Conservation (phyloP, 768 basidiomycete genomes). For the Boletus bicolor region DNA sequence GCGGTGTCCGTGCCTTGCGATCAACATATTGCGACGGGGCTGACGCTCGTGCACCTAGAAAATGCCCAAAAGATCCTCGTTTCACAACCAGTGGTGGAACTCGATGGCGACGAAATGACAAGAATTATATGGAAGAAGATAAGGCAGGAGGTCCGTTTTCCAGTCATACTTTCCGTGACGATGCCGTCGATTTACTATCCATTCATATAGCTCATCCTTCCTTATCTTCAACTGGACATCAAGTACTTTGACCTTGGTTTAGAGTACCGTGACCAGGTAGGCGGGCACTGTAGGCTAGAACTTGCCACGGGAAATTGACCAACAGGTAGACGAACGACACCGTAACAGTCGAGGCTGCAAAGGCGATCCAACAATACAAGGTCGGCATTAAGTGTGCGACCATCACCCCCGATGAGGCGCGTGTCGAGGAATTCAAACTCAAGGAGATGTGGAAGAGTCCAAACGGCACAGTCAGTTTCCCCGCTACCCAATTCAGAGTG, state of each 20-base stretch:
- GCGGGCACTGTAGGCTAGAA: neutral
- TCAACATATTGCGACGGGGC: neutral
- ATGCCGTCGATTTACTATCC: neutral
- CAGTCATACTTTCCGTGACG: neutral
- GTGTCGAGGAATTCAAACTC: slow-evolving; percentile 94
- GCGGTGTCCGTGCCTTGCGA: neutral
- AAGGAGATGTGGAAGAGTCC: slow-evolving; percentile 99
- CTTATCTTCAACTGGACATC: slow-evolving; percentile 92
- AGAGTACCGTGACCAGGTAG: slow-evolving; percentile 85
- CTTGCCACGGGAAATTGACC: neutral
- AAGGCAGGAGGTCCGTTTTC: slow-evolving; percentile 73
- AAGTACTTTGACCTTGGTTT: slow-evolving; percentile 98
- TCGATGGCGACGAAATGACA: slow-evolving; percentile 99
- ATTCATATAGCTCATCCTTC: slow-evolving; percentile 81
- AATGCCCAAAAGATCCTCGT: slow-evolving; percentile 64
- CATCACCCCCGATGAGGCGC: slow-evolving; percentile 96
- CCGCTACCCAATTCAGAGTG: neutral
- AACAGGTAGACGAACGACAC: slow-evolving; percentile 80
- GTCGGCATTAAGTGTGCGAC: slow-evolving; percentile 99
- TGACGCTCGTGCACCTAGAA: slow-evolving; percentile 18
- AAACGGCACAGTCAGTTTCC: slow-evolving; percentile 76
- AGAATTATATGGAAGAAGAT: slow-evolving; percentile 99
- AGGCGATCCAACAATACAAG: slow-evolving; percentile 90
- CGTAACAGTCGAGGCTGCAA: slow-evolving; percentile 89
- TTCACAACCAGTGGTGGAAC: slow-evolving; percentile 86